Evolutionary conservation across 1,284 basidiomycete species (phyloP).

Genomic region (Xerocomus amazonicus): DNA sequence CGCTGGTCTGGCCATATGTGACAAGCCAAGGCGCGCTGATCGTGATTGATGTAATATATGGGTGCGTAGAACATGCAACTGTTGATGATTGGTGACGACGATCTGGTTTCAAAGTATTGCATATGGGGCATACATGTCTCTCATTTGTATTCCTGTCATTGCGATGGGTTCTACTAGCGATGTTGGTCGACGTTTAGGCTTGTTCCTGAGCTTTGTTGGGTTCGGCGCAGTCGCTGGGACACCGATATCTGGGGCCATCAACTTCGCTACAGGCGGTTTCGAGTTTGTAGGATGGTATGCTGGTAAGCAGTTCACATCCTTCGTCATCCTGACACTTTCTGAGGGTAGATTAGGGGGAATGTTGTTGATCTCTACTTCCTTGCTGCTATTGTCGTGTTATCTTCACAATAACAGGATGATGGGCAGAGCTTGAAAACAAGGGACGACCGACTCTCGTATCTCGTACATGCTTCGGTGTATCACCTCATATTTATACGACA

Average conservation of each 20-base stretch:
- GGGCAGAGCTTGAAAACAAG: too few relatives aligned
- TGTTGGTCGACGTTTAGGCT: constrained; percentile 56
- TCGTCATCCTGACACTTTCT: too few relatives aligned
- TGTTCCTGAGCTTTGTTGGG: constrained; percentile 51
- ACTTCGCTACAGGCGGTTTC: constrained; percentile 33
- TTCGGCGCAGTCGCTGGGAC: constrained; percentile 46
- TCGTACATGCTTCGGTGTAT: too few relatives aligned
- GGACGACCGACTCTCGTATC: too few relatives aligned
- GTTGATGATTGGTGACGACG: not conserved
- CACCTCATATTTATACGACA: too few relatives aligned
- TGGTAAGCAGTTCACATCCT: constrained; percentile 26
- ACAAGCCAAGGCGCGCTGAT: constrained; percentile 32
- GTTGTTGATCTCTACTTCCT: too few relatives aligned
- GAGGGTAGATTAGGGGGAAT: too few relatives aligned
- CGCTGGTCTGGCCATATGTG: constrained; percentile 45
- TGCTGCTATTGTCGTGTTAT: too few relatives aligned
- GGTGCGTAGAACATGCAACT: constrained; percentile 28
- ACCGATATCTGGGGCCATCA: constrained; percentile 50
- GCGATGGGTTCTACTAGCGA: constrained; percentile 57
- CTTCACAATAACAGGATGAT: too few relatives aligned
- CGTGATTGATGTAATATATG: constrained; percentile 42
- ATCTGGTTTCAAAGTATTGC: constrained; percentile 48
- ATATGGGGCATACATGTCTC: constrained; percentile 54
- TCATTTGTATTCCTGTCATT: constrained; percentile 54
- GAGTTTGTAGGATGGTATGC: constrained; percentile 45